These are phyloP conservation scores for Arthromyces matolae DNA, from an alignment of 768 basidiomycete genomes.

Conservation along the genomic window DNA sequence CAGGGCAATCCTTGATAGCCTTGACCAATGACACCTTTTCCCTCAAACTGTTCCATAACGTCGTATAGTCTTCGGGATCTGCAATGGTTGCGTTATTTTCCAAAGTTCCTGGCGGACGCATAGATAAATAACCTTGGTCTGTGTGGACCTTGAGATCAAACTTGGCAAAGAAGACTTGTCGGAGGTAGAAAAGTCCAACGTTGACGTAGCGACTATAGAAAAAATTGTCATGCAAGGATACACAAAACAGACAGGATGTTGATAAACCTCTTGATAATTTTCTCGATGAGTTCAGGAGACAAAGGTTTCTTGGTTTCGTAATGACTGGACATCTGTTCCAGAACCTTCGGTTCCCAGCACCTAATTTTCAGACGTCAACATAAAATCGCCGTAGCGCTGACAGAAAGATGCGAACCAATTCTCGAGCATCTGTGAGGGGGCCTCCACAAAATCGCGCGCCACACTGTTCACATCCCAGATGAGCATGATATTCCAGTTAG, in stretches of 20 bases:
- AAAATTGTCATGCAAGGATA: background rate
- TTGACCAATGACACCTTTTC: conserved; percentile 70
- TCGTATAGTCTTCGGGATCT: conserved; percentile 71
- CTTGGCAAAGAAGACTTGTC: conserved; percentile 82
- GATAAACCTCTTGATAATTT: conserved; percentile 70
- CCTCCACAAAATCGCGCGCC: conserved; percentile 82
- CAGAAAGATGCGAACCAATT: conserved; percentile 55
- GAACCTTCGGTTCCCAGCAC: conserved; percentile 81
- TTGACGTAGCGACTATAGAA: conserved; percentile 66
- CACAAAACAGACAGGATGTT: background rate
- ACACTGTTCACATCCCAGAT: conserved; percentile 36
- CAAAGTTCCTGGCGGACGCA: no score
- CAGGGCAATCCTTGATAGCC: conserved; percentile 53
- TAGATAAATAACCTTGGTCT: conserved; percentile 44
- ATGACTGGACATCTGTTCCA: conserved; percentile 77
- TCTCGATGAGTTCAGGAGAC: conserved; percentile 68
- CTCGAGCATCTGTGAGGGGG: conserved; percentile 90
- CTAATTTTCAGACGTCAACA: conserved; percentile 21
- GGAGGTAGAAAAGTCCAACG: conserved; percentile 75
- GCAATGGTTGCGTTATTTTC: conserved; percentile 14
- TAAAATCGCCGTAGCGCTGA: background rate
- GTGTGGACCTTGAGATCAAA: conserved; percentile 77
- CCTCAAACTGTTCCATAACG: conserved; percentile 72
- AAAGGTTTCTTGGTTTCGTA: conserved; percentile 72
- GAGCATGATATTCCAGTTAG: background rate